Conservation (phyloP, 2,329 filamentous ascomycete genomes). For the Aspergillus aculeatus region DNA sequence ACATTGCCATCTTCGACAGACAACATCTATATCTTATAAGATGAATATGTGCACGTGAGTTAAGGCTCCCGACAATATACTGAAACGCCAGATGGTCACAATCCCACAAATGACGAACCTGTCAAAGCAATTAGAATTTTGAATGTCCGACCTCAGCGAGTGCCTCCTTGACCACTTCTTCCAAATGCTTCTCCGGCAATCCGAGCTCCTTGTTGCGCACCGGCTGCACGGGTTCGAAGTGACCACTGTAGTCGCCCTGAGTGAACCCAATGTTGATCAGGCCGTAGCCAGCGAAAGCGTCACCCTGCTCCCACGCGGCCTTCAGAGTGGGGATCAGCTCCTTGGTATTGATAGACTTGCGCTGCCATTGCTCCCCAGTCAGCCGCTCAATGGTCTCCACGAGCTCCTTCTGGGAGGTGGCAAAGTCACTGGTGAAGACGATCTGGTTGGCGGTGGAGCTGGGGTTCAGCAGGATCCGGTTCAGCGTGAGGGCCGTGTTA, state of each 20-base stretch:
- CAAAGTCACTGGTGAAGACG: slow-evolving; percentile 16
- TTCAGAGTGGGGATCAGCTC: slow-evolving; percentile 8
- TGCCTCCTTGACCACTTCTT: slow-evolving; percentile 10
- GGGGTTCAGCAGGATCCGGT: slow-evolving; percentile 9
- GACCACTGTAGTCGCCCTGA: slow-evolving; percentile 7
- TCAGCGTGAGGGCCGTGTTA: slow-evolving; percentile 14
- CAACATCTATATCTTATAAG: too few species aligned
- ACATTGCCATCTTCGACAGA: too few species aligned
- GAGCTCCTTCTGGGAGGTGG: slow-evolving; percentile 14
- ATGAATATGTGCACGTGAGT: too few species aligned
- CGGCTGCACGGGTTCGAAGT: slow-evolving; percentile 4
- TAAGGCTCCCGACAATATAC: too few species aligned
- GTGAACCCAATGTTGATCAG: slow-evolving; percentile 15
- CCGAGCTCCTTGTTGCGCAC: slow-evolving; percentile 11
- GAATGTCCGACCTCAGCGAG: slow-evolving; percentile 9
- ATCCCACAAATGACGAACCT: neutral
- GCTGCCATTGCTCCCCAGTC: slow-evolving; percentile 11
- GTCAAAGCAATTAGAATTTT: neutral
- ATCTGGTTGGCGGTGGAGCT: slow-evolving; percentile 13
- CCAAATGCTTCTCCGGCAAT: slow-evolving; percentile 4
- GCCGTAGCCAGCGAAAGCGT: slow-evolving; percentile 9
- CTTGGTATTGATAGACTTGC: slow-evolving; percentile 8
- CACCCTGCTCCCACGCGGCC: slow-evolving; percentile 3
- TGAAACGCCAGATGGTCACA: too few species aligned
- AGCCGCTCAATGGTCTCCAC: slow-evolving; percentile 12